phyloP scores from a whole-genome alignment of 75 land plant species.

The Pinus taeda region DNA sequence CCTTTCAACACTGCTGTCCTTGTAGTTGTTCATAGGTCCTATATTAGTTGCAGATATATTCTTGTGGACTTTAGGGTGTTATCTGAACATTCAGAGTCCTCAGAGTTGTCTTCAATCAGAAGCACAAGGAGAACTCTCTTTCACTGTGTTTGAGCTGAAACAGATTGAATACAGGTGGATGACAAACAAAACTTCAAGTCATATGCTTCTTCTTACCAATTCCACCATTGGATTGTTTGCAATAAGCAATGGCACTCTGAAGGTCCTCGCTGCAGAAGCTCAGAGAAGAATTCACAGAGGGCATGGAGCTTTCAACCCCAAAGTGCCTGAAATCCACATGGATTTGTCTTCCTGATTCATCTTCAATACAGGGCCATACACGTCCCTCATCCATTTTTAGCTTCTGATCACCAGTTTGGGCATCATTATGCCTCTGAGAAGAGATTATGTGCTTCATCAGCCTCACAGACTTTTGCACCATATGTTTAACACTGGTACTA shows the following conservation, averaged over 20 bases:
- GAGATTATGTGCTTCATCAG: slow-evolving; percentile 11
- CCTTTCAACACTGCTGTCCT: background rate
- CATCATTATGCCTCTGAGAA: slow-evolving; percentile 1
- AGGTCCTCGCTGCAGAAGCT: background rate
- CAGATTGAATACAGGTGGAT: background rate
- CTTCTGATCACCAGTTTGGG: background rate
- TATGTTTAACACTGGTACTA: background rate
- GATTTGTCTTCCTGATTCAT: slow-evolving; percentile 3
- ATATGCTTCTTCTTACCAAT: background rate
- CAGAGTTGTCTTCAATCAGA: background rate
- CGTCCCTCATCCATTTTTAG: background rate
- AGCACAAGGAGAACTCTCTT: background rate
- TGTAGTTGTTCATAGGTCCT: no score
- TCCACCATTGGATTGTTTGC: slow-evolving; percentile 9
- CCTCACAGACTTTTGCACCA: background rate
- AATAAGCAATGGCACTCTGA: slow-evolving; percentile 6
- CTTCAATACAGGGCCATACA: background rate
- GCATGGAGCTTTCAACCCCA: background rate
- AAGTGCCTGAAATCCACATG: background rate
- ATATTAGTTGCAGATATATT: background rate
- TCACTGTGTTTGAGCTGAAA: background rate
- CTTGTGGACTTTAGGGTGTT: background rate
- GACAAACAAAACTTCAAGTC: background rate
- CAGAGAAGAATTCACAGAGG: background rate
- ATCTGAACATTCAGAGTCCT: background rate